Conservation (phyloP, 2,329 filamentous ascomycete genomes). For the Cryphonectria radicalis region DNA sequence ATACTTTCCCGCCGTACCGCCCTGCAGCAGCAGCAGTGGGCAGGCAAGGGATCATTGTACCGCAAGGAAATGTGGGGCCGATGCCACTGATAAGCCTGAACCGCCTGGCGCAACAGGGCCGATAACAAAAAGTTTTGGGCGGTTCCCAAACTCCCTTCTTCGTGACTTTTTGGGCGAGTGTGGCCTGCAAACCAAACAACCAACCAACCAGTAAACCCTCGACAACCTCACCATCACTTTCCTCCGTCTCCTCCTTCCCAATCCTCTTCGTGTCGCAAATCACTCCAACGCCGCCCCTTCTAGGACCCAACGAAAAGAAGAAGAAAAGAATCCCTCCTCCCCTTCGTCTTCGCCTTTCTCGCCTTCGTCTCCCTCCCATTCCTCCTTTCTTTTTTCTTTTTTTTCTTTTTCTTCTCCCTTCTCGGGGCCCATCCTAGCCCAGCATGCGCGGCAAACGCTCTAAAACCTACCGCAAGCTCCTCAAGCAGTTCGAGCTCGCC, state of each 20-base stretch:
- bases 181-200: not conserved
- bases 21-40: not conserved
- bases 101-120: not conserved
- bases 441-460: conserved; percentile 57
- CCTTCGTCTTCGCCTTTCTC: not conserved
- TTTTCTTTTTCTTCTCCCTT: not conserved
- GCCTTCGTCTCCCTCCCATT: not conserved
- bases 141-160: not conserved
- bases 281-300: not conserved
- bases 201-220: not conserved
- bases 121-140: conserved; percentile 11
- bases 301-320: not conserved
- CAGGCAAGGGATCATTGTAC: not conserved
- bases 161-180: not conserved
- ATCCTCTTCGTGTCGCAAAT: not conserved
- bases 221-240: not conserved
- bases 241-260: not conserved
- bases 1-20: not conserved
- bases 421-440: not conserved
- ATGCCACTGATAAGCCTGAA: not conserved
- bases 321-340: not conserved
- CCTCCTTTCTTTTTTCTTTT: not conserved
- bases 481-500: conserved; percentile 85
- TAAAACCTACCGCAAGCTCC: conserved; percentile 75
- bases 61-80: not conserved